Percentiles rank a stretch among this genome's conserved stretches.
Evolutionary conservation across 345 rosid genomes (phyloP).

Genomic region (Aquilaria sinensis): DNA sequence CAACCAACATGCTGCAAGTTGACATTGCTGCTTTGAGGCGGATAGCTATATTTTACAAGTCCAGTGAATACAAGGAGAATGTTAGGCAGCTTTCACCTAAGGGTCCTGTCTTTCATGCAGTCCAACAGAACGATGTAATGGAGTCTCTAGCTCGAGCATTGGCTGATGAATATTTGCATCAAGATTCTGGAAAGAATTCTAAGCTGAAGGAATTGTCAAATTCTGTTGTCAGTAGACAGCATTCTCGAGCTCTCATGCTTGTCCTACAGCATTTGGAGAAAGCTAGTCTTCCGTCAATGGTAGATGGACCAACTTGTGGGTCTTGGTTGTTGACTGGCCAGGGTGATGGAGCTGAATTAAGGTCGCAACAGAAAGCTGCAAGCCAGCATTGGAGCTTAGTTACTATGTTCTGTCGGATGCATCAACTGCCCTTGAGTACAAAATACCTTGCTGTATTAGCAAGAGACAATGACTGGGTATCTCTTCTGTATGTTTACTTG

Average conservation of each 20-base stretch:
- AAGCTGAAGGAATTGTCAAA: slow-evolving; percentile 36
- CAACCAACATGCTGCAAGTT: slow-evolving; percentile 74
- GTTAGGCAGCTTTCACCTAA: slow-evolving; percentile 42
- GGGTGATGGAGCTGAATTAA: slow-evolving; percentile 82
- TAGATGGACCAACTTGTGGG: slow-evolving; percentile 78
- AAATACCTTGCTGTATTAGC: slow-evolving; percentile 89
- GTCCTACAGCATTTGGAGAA: slow-evolving; percentile 89
- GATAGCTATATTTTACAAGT: slow-evolving; percentile 70
- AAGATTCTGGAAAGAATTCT: slow-evolving; percentile 31
- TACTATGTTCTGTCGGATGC: slow-evolving; percentile 83
- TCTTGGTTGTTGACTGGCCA: slow-evolving; percentile 81
- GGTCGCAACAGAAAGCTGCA: slow-evolving; percentile 82
- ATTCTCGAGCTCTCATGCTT: slow-evolving; percentile 61
- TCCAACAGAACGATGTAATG: slow-evolving; percentile 48
- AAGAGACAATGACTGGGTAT: slow-evolving; percentile 98
- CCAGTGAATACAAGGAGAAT: slow-evolving; percentile 36
- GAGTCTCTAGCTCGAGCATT: slow-evolving; percentile 85
- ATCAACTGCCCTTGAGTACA: slow-evolving; percentile 83
- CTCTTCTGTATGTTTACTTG: slow-evolving; percentile 15
- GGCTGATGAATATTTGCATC: slow-evolving; percentile 70
- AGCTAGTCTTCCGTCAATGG: slow-evolving; percentile 74
- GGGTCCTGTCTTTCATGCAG: slow-evolving; percentile 53
- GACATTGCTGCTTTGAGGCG: slow-evolving; percentile 81
- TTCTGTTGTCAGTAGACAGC: slow-evolving; percentile 26
- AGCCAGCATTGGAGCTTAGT: slow-evolving; percentile 93